These are phyloP conservation scores for Pseudozyma sp. DNA, from an alignment of 1,284 basidiomycete genomes.

Conservation along the genomic window DNA sequence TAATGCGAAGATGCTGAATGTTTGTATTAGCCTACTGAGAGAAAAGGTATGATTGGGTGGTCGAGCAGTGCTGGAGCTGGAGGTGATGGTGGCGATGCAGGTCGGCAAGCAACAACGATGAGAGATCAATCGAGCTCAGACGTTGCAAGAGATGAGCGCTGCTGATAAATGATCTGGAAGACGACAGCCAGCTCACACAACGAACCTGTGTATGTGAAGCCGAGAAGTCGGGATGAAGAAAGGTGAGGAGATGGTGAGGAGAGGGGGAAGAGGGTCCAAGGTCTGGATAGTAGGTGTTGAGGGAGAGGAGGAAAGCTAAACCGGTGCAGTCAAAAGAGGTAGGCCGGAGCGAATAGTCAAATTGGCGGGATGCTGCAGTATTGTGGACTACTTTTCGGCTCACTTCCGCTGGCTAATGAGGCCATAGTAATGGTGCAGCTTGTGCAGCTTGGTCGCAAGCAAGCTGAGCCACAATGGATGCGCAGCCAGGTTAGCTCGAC, in stretches of 20 bases:
- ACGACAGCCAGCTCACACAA: too few relatives aligned
- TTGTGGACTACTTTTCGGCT: constrained; percentile 1
- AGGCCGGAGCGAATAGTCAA: neutral
- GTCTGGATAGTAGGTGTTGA: neutral
- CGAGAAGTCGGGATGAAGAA: neutral
- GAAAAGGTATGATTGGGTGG: too few relatives aligned
- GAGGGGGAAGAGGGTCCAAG: neutral
- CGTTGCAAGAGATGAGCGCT: too few relatives aligned
- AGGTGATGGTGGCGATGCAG: too few relatives aligned
- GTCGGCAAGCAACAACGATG: too few relatives aligned
- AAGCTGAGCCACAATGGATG: neutral
- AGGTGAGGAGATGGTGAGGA: neutral
- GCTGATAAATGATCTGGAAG: too few relatives aligned
- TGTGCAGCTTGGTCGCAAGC: neutral
- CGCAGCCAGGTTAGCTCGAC: too few relatives aligned
- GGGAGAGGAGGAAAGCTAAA: constrained; percentile 1
- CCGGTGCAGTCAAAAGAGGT: neutral
- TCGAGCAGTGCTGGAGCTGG: too few relatives aligned
- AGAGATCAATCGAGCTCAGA: too few relatives aligned
- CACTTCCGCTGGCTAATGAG: too few relatives aligned
- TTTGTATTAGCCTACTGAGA: neutral
- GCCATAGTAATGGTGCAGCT: neutral
- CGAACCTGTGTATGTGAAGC: too few relatives aligned
- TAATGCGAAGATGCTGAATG: neutral
- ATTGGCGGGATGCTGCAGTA: neutral